Base-by-base conservation (phyloP, 768 basidiomycete genomes). In the Suillus occidentalis region DNA sequence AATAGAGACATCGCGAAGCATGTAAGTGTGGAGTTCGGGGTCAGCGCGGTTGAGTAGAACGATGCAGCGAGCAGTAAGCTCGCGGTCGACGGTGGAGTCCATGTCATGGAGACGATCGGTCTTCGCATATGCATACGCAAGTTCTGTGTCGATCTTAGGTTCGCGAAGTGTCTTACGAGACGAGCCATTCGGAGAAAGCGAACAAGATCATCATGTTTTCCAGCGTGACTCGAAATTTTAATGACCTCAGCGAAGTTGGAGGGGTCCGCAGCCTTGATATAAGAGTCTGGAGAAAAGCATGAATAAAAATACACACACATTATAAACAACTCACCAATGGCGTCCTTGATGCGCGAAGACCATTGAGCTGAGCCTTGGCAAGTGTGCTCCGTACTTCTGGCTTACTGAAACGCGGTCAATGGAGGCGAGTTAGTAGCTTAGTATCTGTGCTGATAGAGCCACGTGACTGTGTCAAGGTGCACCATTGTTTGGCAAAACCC, bases 341-440 rank as follows among this genome's bases (percentile, higher is more conserved):
- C 88, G 72, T 99, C 97, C 79, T 98, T 99, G 81, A 99, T 93
- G 50, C n/a, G n/a, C 97, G 93, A 60, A 99, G 86, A 69, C 97
- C 97, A 74, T 99, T 97, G 59, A 99, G 86, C 76, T 99, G 97
- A 25, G 97, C 97, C 78, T 99, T 99, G n/a, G 93, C 97, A 68
- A 99, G 86, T 60, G 97, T 81, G 70, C 92, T 95, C 97, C 97
- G 99, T 18, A 99, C 97, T 69, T 94, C 95, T 42, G 97, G 95
- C 75, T 89, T 86, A 81, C 94, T 69, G 94, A 83, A 63, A 95
- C 97, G 72, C 97, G 94, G 73, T 99, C 97, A 67, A 99, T 90
- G 34, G 94, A 95, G 56, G 98, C 97, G 68, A 99, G n/a, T n/a
- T n/a, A n/a, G n/a, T n/a, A n/a, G n/a, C n/a, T n/a, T n/a, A n/a